These are phyloP conservation scores for Penicillium sp. DNA, from an alignment of 2,329 filamentous ascomycete species.

Conservation along the genomic window DNA sequence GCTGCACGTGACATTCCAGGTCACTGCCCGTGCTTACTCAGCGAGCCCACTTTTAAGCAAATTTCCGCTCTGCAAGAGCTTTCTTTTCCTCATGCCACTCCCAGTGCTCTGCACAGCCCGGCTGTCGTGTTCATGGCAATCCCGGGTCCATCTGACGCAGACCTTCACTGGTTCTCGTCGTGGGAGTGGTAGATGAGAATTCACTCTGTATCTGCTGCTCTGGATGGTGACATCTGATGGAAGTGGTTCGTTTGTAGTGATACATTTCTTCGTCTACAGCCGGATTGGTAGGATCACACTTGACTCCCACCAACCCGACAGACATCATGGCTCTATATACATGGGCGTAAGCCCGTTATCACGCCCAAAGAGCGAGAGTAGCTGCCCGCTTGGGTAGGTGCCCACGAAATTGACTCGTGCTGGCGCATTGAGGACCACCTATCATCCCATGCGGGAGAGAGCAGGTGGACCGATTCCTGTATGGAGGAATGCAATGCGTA, in stretches of 20 bases:
- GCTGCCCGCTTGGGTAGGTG: too few species aligned
- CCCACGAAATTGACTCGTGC: too few species aligned
- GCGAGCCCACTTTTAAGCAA: slow-evolving; percentile 1
- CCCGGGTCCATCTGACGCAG: slow-evolving; percentile 29
- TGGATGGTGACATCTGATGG: slow-evolving; percentile 69
- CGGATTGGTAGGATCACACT: too few species aligned
- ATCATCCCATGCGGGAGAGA: too few species aligned
- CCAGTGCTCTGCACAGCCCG: slow-evolving; percentile 41
- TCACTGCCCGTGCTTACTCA: slow-evolving; percentile 2
- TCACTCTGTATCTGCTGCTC: slow-evolving; percentile 86
- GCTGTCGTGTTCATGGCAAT: slow-evolving; percentile 33
- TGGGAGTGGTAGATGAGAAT: slow-evolving; percentile 62
- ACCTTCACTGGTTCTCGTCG: slow-evolving; percentile 42
- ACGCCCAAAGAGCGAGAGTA: too few species aligned
- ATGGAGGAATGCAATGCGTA: too few species aligned
- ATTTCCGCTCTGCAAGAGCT: neutral
- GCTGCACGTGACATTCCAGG: neutral
- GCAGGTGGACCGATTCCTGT: too few species aligned
- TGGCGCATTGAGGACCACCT: too few species aligned
- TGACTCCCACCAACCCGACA: neutral
- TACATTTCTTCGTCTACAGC: slow-evolving; percentile 51
- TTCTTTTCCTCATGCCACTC: slow-evolving; percentile 38
- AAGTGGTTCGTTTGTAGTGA: slow-evolving; percentile 74
- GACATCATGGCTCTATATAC: too few species aligned
- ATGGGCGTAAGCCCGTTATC: slow-evolving; percentile 7